These are phyloP conservation scores for Flaveria trinervia DNA, from an alignment of 129 eudicot species.

Conservation along the genomic window DNA sequence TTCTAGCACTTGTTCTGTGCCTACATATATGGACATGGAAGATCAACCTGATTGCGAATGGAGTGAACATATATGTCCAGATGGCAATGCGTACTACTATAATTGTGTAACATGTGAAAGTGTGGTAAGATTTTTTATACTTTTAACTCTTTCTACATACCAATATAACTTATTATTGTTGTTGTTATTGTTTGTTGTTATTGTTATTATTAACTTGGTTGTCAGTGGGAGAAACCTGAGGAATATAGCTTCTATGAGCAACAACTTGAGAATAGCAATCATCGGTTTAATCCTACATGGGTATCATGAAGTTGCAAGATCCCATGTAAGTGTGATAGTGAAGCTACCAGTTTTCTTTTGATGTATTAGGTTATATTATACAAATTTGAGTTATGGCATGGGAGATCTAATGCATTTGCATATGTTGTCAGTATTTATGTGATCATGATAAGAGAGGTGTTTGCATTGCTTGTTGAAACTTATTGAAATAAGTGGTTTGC, in stretches of 20 bases:
- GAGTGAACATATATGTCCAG: constrained; percentile 96
- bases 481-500: neutral
- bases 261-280: constrained; percentile 45
- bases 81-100: constrained; percentile 74
- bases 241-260: constrained; percentile 69
- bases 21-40: constrained; percentile 31
- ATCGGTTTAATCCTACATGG: constrained; percentile 28
- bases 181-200: neutral
- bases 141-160: constrained; percentile 1
- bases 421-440: neutral
- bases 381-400: neutral
- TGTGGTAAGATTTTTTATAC: constrained; percentile 51
- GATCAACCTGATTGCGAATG: constrained; percentile 68
- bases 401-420: neutral
- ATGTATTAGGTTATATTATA: neutral
- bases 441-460: neutral
- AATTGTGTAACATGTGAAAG: constrained; percentile 92
- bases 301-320: constrained; percentile 9
- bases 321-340: neutral
- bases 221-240: constrained; percentile 92
- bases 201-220: neutral
- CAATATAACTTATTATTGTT: neutral
- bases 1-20: constrained; percentile 37
- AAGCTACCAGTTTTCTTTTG: neutral
- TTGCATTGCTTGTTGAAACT: neutral